Evolutionary conservation across 805 yeast species (phyloP).

Genomic region (Vanderwaltozyma tropicalis): DNA sequence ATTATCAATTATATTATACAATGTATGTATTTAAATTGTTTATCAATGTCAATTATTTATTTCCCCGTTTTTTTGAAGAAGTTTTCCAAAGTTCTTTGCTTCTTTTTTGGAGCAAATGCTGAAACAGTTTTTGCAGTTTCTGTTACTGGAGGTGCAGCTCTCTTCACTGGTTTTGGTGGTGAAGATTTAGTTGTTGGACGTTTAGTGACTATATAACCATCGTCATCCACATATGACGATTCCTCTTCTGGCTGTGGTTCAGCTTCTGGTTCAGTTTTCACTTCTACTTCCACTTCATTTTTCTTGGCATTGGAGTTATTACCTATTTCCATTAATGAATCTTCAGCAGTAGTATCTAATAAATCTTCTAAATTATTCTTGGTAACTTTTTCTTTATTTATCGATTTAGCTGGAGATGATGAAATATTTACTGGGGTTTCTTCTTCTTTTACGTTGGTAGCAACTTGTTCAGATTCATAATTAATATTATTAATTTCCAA

Average conservation of each 20-base stretch:
- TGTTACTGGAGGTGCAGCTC: constrained; percentile 3
- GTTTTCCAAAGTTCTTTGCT: constrained; percentile 26
- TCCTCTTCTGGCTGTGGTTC: constrained; percentile 1
- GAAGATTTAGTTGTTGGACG: constrained; percentile 12
- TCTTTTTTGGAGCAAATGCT: constrained; percentile 11
- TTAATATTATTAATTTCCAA: constrained; percentile 1
- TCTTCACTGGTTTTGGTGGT: constrained; percentile 4
- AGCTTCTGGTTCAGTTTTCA: not conserved
- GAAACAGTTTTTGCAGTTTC: constrained; percentile 6
- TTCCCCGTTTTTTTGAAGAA: constrained; percentile 17
- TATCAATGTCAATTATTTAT: not conserved
- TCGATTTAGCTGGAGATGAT: not conserved
- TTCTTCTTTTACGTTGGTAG: not conserved
- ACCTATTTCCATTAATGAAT: constrained; percentile 16
- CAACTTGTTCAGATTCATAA: not conserved
- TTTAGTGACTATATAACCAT: constrained; percentile 27
- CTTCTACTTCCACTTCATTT: constrained; percentile 1
- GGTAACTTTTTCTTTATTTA: not conserved
- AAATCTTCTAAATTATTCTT: constrained; percentile 17
- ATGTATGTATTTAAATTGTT: too few relatives aligned
- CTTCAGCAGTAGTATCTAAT: constrained; percentile 27
- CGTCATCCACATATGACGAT: constrained; percentile 23
- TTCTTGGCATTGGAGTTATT: not conserved
- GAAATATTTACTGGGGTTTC: not conserved
- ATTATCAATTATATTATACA: not conserved